Conservation (phyloP, 768 basidiomycete genomes). For the Leccinum incarnatum region DNA sequence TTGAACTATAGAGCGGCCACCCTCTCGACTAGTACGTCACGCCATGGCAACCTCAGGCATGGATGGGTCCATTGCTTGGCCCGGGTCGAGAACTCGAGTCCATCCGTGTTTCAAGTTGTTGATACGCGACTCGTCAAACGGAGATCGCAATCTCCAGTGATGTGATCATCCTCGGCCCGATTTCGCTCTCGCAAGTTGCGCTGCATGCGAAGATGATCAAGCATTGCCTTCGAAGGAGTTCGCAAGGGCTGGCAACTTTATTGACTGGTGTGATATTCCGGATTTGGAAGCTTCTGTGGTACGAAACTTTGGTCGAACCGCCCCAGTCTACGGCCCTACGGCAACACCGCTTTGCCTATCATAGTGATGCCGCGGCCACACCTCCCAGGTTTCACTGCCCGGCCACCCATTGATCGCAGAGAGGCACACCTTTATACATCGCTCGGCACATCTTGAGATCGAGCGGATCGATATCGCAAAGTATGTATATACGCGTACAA, state of each 20-base stretch:
- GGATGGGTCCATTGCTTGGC: background rate
- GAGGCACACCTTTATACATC: conserved; percentile 12
- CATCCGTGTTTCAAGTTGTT: conserved; percentile 2
- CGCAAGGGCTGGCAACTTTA: conserved; percentile 1
- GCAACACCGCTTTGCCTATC: conserved; percentile 16
- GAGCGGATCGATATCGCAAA: conserved; percentile 11
- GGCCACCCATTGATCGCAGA: conserved; percentile 10
- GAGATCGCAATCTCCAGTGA: conserved; percentile 7
- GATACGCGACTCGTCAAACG: conserved; percentile 14
- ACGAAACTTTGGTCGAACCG: conserved; percentile 15
- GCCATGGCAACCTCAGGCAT: conserved; percentile 21
- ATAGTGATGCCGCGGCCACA: conserved; percentile 14
- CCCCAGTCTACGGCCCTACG: background rate
- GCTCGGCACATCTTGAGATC: conserved; percentile 8
- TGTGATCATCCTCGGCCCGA: conserved; percentile 1
- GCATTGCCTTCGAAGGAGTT: conserved; percentile 15
- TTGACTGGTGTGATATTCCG: conserved; percentile 12
- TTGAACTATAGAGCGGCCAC: conserved; percentile 21
- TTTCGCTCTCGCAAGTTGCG: background rate
- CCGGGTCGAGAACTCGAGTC: conserved; percentile 4
- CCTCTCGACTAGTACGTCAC: conserved; percentile 25
- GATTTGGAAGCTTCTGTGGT: conserved; percentile 29
- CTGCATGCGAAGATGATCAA: conserved; percentile 7
- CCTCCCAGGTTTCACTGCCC: conserved; percentile 4
- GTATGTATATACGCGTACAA: conserved; percentile 30